phyloP scores from a whole-genome alignment of 2,329 filamentous ascomycete species.

The Pseudocercospora cruenta region DNA sequence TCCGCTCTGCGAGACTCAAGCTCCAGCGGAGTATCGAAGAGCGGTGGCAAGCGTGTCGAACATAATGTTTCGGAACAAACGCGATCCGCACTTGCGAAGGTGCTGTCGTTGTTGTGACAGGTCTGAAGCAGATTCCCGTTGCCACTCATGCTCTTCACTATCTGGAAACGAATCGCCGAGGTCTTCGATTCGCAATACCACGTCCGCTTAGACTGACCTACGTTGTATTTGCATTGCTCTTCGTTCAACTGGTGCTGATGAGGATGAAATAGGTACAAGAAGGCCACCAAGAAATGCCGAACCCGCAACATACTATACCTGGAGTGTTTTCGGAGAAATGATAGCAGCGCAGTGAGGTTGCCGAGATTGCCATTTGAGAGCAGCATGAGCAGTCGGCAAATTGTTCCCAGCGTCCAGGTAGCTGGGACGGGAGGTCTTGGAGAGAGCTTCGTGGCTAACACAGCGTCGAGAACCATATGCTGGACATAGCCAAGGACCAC shows the following conservation, averaged over 20 bases:
- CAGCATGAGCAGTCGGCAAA: neutral
- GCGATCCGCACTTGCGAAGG: too few relatives aligned
- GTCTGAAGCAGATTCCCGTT: neutral
- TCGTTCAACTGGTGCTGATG: too few relatives aligned
- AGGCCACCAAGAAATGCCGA: neutral
- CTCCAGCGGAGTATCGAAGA: neutral
- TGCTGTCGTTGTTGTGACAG: too few relatives aligned
- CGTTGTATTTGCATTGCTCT: too few relatives aligned
- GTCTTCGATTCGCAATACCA: too few relatives aligned
- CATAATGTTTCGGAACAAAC: too few relatives aligned
- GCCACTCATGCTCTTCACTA: too few relatives aligned
- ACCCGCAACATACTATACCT: neutral
- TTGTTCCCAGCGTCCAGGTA: neutral
- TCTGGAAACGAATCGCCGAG: too few relatives aligned
- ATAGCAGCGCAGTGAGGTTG: neutral
- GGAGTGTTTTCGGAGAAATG: neutral
- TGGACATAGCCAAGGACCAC: neutral
- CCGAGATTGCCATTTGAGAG: neutral
- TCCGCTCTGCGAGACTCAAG: neutral
- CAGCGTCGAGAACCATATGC: neutral
- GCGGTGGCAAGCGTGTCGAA: too few relatives aligned
- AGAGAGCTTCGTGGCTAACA: neutral
- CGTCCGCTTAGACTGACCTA: too few relatives aligned
- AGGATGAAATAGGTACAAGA: too few relatives aligned
- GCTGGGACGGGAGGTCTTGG: neutral